Evolutionary conservation across 1,139 yeast genomes (phyloP), one percentile per base, ranked within the genome.

Genomic region (Sugiyamaella japonica): DNA sequence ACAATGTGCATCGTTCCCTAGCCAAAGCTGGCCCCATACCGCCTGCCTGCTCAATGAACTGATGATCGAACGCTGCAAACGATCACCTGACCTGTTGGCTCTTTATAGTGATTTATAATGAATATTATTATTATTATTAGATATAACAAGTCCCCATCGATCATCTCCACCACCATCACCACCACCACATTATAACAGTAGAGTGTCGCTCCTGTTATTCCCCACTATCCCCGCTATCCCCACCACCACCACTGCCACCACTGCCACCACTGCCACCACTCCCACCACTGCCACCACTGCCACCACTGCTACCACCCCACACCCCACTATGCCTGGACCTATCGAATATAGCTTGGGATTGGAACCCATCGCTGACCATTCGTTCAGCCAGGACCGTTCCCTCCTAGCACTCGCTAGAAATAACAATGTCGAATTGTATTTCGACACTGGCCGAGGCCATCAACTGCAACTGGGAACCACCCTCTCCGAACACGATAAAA

Each of bases 351-450:
- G 82, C 68, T 81, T 91, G 68, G 91, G 96, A 59, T 89, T 85
- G 69, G 80, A 80, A 57, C 95, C 97, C 60, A 88, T 91, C 66
- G 88, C 90, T 66, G 96, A 93, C 68, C 98, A 93, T 71, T 85
- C 89, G 55, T 91, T 89, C 71, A 84, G 91, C 29, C 77, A 81
- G 34, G 95, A 89, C 72, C 76, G 81, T 54, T 71, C 79, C 48
- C 67, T 83, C 45, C 78, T 93, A 57, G 98, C 97, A 29, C 82
- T 91, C 58, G 89, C 98, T 53, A 86, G 89, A 64, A 89, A 80
- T 53, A 84, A 81, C 63, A 76, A 80, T 50, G 91, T 89, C 57
- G 90, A 89, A 68, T 78, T 93, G 59, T 90, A 86, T 74, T 69
- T 65, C 59, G 80, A 80, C 62, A 84, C 84, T 12, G 74, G 70